phyloP scores from a whole-genome alignment of 352 stramenopile species.

The Phytophthora fragariaefolia region DNA sequence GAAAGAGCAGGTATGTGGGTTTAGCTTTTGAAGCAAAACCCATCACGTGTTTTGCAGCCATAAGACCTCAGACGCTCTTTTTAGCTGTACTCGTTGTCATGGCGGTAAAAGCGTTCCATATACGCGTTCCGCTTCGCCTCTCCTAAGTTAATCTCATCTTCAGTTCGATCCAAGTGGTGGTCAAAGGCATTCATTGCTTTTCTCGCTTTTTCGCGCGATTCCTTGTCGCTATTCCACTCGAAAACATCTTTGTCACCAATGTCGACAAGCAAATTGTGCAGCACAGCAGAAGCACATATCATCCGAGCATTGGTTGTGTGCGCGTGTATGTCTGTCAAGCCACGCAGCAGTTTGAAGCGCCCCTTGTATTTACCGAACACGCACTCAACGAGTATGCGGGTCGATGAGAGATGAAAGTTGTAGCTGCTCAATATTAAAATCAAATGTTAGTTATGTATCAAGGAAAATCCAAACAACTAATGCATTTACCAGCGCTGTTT shows the following conservation, averaged over 20 bases:
- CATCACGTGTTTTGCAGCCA: no score
- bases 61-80: no score
- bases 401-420: background rate
- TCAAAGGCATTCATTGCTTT: constrained; percentile 15
- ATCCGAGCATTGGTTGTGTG: constrained; percentile 12
- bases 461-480: background rate
- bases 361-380: background rate
- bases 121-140: constrained; percentile 17
- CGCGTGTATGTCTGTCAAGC: constrained; percentile 7
- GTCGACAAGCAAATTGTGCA: constrained; percentile 6
- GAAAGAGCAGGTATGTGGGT: no score
- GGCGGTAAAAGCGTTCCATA: constrained; percentile 12
- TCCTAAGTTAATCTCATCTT: constrained; percentile 21
- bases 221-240: constrained; percentile 2
- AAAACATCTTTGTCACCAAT: constrained; percentile 18
- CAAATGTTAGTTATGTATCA: background rate
- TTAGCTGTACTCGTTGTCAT: constrained; percentile 23
- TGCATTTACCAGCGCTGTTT: background rate
- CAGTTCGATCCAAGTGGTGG: constrained; percentile 9
- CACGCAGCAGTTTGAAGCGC: constrained; percentile 11
- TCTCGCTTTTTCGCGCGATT: background rate
- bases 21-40: no score
- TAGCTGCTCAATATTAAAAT: background rate
- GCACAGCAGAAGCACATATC: constrained; percentile 14
- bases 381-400: constrained; percentile 9